Evolutionary conservation across 768 basidiomycete genomes (phyloP).

Genomic region (Filobasidium wieringae): DNA sequence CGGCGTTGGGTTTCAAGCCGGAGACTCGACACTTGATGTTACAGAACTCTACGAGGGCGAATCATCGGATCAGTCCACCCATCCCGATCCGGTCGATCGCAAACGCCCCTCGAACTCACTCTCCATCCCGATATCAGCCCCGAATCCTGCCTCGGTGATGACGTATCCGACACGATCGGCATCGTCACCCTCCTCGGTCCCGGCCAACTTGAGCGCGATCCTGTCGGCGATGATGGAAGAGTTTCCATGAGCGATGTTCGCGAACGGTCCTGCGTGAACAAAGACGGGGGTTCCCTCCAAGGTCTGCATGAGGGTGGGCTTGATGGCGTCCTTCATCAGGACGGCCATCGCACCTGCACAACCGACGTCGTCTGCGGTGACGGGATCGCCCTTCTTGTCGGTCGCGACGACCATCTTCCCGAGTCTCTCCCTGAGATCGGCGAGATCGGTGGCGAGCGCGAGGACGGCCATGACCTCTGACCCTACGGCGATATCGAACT

Average conservation of each 20-base stretch:
- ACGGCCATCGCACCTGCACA: constrained; percentile 90
- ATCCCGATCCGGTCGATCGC: neutral
- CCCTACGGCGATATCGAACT: constrained; percentile 94
- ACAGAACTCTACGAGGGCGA: constrained; percentile 67
- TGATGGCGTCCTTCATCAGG: constrained; percentile 96
- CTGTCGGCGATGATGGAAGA: constrained; percentile 97
- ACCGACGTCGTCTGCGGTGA: constrained; percentile 94
- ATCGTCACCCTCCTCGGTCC: constrained; percentile 80
- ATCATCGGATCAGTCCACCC: neutral
- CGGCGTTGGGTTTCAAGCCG: constrained; percentile 84
- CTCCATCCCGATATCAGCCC: constrained; percentile 77
- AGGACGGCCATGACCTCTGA: constrained; percentile 98
- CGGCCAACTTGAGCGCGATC: constrained; percentile 90
- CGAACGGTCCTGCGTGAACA: constrained; percentile 96
- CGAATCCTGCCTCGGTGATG: constrained; percentile 95
- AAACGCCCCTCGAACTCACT: constrained; percentile 15
- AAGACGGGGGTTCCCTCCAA: constrained; percentile 97
- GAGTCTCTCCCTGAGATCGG: constrained; percentile 79
- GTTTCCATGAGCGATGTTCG: constrained; percentile 95
- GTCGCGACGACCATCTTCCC: constrained; percentile 97
- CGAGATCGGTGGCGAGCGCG: constrained; percentile 71
- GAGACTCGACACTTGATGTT: constrained; percentile 97
- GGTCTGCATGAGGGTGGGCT: constrained; percentile 98
- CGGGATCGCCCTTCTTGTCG: constrained; percentile 73
- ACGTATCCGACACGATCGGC: constrained; percentile 79